Base-by-base conservation (phyloP, 352 stramenopile species). In the Phytopythium kandeliae region DNA sequence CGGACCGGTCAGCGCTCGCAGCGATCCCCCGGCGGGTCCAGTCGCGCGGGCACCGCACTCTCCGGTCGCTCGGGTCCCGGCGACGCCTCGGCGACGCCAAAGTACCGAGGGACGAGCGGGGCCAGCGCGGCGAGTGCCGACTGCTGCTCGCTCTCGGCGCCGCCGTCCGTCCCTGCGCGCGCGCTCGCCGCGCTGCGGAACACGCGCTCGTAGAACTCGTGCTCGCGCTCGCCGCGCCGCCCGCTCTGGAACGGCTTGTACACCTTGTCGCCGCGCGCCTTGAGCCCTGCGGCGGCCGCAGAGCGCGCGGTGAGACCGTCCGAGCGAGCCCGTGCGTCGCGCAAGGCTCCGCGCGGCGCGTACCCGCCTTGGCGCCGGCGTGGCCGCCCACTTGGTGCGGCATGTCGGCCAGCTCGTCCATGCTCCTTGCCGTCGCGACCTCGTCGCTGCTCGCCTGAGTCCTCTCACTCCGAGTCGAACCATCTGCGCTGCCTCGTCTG, bases 191-290 rank as follows among this genome's bases (percentile, higher is more conserved):
- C 19, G 12, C 6, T 51, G 6, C 37, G 44, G 47, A 86, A 87
- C 15, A 92, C 66, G 34, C 61, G 66, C 55, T 85, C 62, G 57
- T 96, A 96, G 57, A 96, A 94, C 40, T 69, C 71, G 34, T 76
- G 51, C 51, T 96, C 85, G 42, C 67, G 72, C 57, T 90, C 70
- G 12, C 85, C 85, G 21, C 85, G 69, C 43, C 67, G 67, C 47
- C 87, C 89, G 59, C 65, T 87, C 59, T 96, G 85, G 57, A 93
- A 96, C 9, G 82, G 85, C 59, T 96, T 96, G 41, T 90, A 67
- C 54, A 95, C 84, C 46, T 73, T 71, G 0, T 75, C 85, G n/a
- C 67, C 66, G 48, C 71, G 58, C 30, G 79, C 54, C 38, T 85
- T 86, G 35, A 93, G 51, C 58, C 78, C 81, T 92, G 37, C n/a